Evolutionary conservation across 345 rosid species (phyloP), one percentile per base, ranked within the genome.

Genomic region (Gossypium sturtianum): DNA sequence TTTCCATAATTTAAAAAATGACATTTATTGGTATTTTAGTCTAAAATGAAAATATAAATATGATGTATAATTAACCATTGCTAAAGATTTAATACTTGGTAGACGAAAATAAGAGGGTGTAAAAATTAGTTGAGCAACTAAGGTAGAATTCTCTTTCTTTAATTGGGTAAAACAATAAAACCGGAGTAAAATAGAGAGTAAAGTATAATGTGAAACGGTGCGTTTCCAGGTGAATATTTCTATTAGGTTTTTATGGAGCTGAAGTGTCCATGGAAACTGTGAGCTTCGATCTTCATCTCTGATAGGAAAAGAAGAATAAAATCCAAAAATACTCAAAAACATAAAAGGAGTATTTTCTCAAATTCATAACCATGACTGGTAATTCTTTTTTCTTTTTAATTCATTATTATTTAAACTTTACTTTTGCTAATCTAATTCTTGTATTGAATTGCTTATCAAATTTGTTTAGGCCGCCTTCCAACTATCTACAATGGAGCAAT

Each of bases 281-380:
- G 53, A 66, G 17, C 34, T 44, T 66, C 51, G 53, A 66, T 44
- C 29, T 20, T 12, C 70, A 44, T 44, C n/a, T 12, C 29, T 12
- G 53, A 11, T 29, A 44, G 52, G 69, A 19, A 66, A 66, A 44
- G 34, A 53, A 19, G 15, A 66, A 20, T 5, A 9, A 44, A 19
- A 65, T n/a, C 51, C 27, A 43, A 66, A 23, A 66, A 19, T 2
- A 43, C 62, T n/a, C 41, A 66, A 66, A 45, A 22, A 9, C 54
- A 12, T 20, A 66, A 45, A 66, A 66, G 41, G n/a, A 23, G 9
- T 5, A 2, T 13, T 11, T 34, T 53, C 20, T 13, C 17, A 51
- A 53, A 54, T 53, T 71, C 38, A 34, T 59, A 71, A 19, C 41
- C 62, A 71, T 71, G 74, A 71, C 63, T 52, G 74, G 74, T 71